Conservation (phyloP, 768 basidiomycete species). For the Tulasnella sp. region DNA sequence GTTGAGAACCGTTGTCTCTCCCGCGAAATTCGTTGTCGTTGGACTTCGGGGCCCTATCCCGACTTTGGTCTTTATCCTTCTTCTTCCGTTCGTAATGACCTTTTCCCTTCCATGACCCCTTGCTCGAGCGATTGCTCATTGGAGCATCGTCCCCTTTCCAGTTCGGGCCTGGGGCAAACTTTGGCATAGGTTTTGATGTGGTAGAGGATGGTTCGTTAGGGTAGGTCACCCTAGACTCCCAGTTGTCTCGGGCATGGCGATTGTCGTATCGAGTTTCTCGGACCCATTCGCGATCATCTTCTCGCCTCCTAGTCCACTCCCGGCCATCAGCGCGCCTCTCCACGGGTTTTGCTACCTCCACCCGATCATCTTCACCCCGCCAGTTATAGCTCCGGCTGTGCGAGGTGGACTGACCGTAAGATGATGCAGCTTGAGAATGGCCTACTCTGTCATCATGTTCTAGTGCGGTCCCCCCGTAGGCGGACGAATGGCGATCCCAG, state of each 20-base stretch:
- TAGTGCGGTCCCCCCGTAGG: neutral
- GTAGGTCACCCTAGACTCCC: constrained; percentile 12
- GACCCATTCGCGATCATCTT: constrained; percentile 18
- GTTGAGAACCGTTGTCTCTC: neutral
- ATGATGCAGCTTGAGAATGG: neutral
- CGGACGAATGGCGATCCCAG: constrained; percentile 1
- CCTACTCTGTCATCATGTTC: neutral
- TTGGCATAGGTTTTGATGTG: constrained; percentile 37
- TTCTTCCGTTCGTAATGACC: constrained; percentile 18
- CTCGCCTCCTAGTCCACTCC: constrained; percentile 13
- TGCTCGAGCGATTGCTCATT: neutral
- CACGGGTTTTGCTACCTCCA: neutral
- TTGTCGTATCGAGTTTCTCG: neutral
- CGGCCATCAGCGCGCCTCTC: constrained; percentile 1
- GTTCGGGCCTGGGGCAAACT: constrained; percentile 25
- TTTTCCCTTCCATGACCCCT: constrained; percentile 23
- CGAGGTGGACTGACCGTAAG: neutral
- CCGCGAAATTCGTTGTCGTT: constrained; percentile 17
- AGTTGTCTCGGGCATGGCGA: neutral
- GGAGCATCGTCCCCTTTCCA: constrained; percentile 22
- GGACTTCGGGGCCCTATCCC: neutral
- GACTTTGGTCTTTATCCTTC: constrained; percentile 24
- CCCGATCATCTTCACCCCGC: constrained; percentile 12
- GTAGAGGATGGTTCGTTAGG: neutral
- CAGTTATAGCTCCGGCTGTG: neutral